Percentiles rank a stretch among this genome's conserved stretches.
Conservation (phyloP, 768 basidiomycete species). For the Russula dissimulans region DNA sequence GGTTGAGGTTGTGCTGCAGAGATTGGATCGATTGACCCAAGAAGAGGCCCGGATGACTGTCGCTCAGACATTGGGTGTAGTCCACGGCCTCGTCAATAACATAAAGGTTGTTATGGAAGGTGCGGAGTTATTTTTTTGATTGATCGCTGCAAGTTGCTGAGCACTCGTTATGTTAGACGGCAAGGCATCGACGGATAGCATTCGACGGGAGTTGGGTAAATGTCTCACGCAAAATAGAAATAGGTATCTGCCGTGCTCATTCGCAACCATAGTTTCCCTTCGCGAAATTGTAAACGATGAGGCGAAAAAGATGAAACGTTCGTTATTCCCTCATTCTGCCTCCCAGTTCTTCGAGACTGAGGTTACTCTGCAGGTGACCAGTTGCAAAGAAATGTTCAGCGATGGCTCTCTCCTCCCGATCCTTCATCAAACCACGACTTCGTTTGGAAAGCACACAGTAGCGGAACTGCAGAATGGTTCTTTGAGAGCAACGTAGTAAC, state of each 20-base stretch:
- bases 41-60: neutral
- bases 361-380: neutral
- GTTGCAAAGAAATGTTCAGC: neutral
- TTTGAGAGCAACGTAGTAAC: neutral
- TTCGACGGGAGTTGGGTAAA: neutral
- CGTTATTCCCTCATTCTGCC: too few relatives aligned
- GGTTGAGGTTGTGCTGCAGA: neutral
- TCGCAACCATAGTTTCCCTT: neutral
- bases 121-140: neutral
- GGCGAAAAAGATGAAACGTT: neutral
- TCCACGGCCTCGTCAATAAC: neutral
- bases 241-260: neutral
- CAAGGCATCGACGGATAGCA: neutral
- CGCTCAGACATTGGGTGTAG: neutral
- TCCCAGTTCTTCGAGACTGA: neutral
- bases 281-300: neutral
- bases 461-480: neutral
- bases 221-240: neutral
- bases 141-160: neutral
- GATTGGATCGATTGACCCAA: neutral
- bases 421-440: neutral
- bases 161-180: neutral
- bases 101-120: neutral
- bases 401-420: neutral
- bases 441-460: neutral